These are phyloP conservation scores for Pseudonitzschia pungens DNA, from an alignment of 108 stramenopile genomes.

Conservation along the genomic window DNA sequence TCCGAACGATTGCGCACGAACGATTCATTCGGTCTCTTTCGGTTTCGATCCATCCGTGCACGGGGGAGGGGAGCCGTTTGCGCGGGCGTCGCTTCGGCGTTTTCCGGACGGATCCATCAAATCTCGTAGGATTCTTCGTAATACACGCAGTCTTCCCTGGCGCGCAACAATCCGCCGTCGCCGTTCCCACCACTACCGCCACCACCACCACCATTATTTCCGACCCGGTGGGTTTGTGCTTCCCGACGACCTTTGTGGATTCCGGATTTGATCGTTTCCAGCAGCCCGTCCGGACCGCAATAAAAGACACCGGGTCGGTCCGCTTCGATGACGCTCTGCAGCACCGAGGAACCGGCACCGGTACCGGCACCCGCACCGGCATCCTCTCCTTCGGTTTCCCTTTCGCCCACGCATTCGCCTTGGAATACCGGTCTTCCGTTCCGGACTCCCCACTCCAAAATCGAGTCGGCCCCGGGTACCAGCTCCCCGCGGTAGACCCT, in stretches of 20 bases:
- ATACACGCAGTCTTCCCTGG: neutral
- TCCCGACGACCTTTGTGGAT: no score
- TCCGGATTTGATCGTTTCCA: neutral
- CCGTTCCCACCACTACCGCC: neutral
- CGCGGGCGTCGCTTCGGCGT: no score
- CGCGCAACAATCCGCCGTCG: no score
- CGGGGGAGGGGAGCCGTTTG: no score
- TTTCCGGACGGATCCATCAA: neutral
- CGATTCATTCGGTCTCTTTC: no score
- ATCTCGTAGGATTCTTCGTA: constrained; percentile 6
- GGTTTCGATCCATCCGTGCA: no score
- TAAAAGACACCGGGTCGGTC: constrained; percentile 10
- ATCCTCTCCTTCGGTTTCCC: no score
- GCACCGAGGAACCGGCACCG: no score
- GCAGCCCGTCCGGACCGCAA: neutral
- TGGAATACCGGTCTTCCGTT: neutral
- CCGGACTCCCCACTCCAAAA: neutral
- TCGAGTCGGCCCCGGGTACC: neutral
- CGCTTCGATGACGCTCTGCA: neutral
- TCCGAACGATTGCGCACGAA: no score
- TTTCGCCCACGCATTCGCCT: neutral
- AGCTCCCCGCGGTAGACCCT: no score
- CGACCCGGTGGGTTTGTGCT: neutral
- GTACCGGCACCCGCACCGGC: no score
- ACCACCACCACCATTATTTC: neutral